Conservation (phyloP, 768 basidiomycete species). For the Mycena floridula region DNA sequence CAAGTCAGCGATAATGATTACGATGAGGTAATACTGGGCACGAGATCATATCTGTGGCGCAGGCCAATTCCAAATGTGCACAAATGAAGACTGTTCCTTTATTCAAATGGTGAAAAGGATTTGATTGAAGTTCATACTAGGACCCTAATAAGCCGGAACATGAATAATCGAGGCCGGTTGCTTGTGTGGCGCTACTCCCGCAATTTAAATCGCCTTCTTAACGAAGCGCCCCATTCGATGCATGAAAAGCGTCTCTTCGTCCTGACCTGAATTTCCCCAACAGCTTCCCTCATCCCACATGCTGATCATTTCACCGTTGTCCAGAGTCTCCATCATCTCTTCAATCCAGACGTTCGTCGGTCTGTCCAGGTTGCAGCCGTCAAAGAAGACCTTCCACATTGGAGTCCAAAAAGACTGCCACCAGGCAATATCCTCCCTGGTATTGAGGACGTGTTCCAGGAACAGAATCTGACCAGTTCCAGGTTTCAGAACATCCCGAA, state of each 20-base stretch:
- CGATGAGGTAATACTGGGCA: too few species aligned
- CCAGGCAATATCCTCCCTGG: conserved; percentile 46
- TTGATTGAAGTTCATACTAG: too few species aligned
- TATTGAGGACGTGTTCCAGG: conserved; percentile 66
- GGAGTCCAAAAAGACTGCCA: conserved; percentile 77
- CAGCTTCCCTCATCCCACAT: conserved; percentile 43
- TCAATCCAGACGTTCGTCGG: conserved; percentile 46
- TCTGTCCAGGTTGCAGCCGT: conserved; percentile 60
- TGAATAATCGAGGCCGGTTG: too few species aligned
- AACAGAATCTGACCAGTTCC: conserved; percentile 63
- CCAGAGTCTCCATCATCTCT: conserved; percentile 20
- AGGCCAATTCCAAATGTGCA: too few species aligned
- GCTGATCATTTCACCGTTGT: conserved; percentile 21
- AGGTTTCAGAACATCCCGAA: conserved; percentile 48
- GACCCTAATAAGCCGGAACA: too few species aligned
- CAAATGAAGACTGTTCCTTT: too few species aligned
- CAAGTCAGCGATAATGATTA: too few species aligned
- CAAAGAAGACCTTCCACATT: conserved; percentile 52
- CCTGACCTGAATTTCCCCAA: conserved; percentile 46
- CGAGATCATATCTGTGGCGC: too few species aligned
- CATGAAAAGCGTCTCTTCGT: conserved; percentile 53
- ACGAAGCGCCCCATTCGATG: conserved; percentile 53
- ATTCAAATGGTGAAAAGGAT: too few species aligned
- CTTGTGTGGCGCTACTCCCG: too few species aligned
- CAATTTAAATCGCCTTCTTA: too few species aligned